Percentiles rank a stretch among this genome's conserved stretches.
Evolutionary conservation across 176 grass and related monocot species (phyloP).

Genomic region (Musa acuminata): DNA sequence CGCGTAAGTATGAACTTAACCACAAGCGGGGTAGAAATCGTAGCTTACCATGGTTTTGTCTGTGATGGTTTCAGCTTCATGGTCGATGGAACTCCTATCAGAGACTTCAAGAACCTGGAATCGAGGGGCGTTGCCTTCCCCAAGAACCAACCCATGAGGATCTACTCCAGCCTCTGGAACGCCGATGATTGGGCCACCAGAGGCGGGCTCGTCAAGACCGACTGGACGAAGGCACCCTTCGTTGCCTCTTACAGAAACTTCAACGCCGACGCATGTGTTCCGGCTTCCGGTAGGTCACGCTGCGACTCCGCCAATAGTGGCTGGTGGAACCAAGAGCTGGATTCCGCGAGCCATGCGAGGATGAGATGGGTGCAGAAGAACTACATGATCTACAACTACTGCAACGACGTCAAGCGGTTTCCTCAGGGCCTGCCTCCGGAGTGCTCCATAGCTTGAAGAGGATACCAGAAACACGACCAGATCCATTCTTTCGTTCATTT

Average conservation of each 20-base stretch:
- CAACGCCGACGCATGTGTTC: slow-evolving; percentile 5
- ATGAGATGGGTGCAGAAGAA: slow-evolving; percentile 9
- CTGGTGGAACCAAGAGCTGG: slow-evolving; percentile 9
- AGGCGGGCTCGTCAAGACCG: not conserved
- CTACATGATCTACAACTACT: slow-evolving; percentile 12
- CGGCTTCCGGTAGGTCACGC: not conserved
- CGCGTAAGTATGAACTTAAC: too few species aligned
- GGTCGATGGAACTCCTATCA: not conserved
- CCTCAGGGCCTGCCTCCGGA: slow-evolving; percentile 7
- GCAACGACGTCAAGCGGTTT: slow-evolving; percentile 6
- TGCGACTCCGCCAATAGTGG: not conserved
- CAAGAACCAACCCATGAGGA: slow-evolving; percentile 6
- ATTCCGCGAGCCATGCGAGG: not conserved
- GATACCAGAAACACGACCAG: not conserved
- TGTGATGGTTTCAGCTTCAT: not conserved
- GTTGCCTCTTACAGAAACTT: not conserved
- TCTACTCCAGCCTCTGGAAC: slow-evolving; percentile 12
- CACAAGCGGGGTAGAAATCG: too few species aligned
- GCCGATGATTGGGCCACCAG: slow-evolving; percentile 8
- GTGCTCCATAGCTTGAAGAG: not conserved
- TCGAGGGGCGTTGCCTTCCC: not conserved
- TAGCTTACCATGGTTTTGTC: too few species aligned
- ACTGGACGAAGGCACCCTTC: slow-evolving; percentile 2
- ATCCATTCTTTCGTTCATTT: slow-evolving; percentile 5
- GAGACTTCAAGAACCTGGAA: slow-evolving; percentile 15